Percentiles rank a stretch among this genome's conserved stretches.
Conservation (phyloP, 2,329 filamentous ascomycete genomes). For the Pseudogymnoascus sp. region DNA sequence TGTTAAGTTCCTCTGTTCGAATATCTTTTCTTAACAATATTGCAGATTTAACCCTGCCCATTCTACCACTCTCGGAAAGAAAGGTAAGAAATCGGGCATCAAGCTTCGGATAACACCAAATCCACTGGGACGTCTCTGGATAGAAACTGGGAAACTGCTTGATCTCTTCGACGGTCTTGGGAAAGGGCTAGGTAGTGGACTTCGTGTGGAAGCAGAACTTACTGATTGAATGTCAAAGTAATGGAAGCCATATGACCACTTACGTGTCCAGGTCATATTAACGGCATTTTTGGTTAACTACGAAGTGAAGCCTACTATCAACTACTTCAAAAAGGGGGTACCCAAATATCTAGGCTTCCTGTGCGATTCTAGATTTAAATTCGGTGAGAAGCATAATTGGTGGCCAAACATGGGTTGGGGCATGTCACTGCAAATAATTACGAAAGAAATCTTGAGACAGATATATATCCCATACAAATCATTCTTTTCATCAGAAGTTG, state of each 20-base stretch:
- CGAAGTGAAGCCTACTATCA: background rate
- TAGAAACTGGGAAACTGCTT: conserved; percentile 7
- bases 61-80: conserved; percentile 15
- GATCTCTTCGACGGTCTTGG: background rate
- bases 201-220: background rate
- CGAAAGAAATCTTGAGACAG: background rate
- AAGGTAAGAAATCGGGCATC: conserved; percentile 26
- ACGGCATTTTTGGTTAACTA: background rate
- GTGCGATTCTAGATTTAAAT: background rate
- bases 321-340: background rate
- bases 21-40: conserved; percentile 12
- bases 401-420: background rate
- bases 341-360: background rate
- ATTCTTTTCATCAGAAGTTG: background rate
- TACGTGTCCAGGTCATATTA: background rate
- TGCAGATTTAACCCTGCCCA: conserved; percentile 16
- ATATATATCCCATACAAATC: background rate
- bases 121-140: conserved; percentile 9
- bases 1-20: conserved; percentile 1
- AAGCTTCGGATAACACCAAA: conserved; percentile 32
- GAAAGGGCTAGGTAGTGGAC: background rate
- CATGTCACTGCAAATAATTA: background rate
- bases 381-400: background rate
- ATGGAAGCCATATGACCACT: background rate
- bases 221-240: background rate